Base-by-base conservation (phyloP, 495 filamentous ascomycete genomes). In the Podospora anserina region DNA sequence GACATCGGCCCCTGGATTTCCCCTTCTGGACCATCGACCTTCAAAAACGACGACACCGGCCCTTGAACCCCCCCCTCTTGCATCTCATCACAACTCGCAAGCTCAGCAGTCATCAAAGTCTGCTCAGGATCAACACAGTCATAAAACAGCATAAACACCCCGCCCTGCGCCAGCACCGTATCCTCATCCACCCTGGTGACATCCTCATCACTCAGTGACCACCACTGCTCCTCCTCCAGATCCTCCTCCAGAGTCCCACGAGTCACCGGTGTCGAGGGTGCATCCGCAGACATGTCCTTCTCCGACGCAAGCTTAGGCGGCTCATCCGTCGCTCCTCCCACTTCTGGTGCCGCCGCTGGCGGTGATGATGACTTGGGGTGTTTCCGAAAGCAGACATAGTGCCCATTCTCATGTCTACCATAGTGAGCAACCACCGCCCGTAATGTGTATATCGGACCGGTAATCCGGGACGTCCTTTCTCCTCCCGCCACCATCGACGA, bases 141-240 rank as follows among this genome's bases (percentile, higher is more conserved):
- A 73, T 98, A 99, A 79, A 99, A 97, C 9, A 98, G 83, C 94
- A 99, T 97, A 73, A 97, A 98, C 1, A 90, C 94, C 16, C 91
- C 93, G n/a, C 88, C 87, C 72, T 94, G 91, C 2, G 79, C 82
- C 64, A 97, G 83, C 0, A 95, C 94, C 39, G 83, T 83, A 15
- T 85, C 81, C 78, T 97, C 93, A 20, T 84, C 83, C 64, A 92
- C 92, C 70, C 85, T 84, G 68, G 80, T 84, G 9, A 97, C 93
- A 66, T 91, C 87, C 58, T 96, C 90, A 74, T 97, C 93, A 76
- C 92, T 96, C 18, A 97, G 80, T 15, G 89, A 82, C 88, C 91
- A 97, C 93, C 93, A 97, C 20, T 83, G 72, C 58, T 72, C 69
- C 11, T 19, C 69, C 11, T 19, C 58, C 44, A 19, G 27, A 13